Conservation (phyloP, 2,329 filamentous ascomycete genomes). For the Beauveria pseudobassiana region DNA sequence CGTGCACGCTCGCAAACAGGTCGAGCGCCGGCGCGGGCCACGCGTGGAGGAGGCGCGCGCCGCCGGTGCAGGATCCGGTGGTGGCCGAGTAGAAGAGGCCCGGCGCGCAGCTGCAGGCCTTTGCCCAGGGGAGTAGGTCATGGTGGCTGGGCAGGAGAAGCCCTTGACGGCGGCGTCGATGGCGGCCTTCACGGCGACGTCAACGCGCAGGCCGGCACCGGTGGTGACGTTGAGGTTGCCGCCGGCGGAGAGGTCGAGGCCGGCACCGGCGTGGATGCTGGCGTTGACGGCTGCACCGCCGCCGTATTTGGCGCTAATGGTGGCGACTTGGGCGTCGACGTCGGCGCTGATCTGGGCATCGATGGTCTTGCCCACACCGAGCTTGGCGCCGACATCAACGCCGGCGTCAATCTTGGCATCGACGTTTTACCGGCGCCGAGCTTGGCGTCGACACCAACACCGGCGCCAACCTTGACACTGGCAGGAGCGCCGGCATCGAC, state of each 20-base stretch:
- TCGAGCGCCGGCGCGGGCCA: slow-evolving; percentile 26
- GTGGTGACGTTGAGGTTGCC: neutral
- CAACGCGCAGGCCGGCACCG: slow-evolving; percentile 3
- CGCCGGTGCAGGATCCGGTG: slow-evolving; percentile 22
- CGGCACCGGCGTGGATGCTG: neutral
- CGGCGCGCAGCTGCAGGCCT: slow-evolving; percentile 35
- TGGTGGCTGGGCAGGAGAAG: slow-evolving; percentile 27
- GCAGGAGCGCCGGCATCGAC: slow-evolving; percentile 12
- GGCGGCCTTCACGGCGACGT: slow-evolving; percentile 19
- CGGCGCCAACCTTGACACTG: neutral
- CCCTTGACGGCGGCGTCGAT: slow-evolving; percentile 10
- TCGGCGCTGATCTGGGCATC: neutral
- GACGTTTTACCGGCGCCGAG: neutral
- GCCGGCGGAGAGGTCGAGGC: slow-evolving; percentile 24
- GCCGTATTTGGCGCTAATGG: too few species aligned
- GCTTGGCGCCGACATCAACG: neutral
- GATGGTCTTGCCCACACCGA: neutral
- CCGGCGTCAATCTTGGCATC: neutral
- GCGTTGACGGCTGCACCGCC: neutral
- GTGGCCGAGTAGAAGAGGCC: slow-evolving; percentile 32
- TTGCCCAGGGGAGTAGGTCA: slow-evolving; percentile 31
- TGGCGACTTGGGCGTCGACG: neutral
- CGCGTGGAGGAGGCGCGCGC: slow-evolving; percentile 20
- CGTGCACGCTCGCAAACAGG: slow-evolving; percentile 20
- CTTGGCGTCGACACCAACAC: neutral